Conservation (phyloP, 257 asterid species). For the Penstemon barbatus region DNA sequence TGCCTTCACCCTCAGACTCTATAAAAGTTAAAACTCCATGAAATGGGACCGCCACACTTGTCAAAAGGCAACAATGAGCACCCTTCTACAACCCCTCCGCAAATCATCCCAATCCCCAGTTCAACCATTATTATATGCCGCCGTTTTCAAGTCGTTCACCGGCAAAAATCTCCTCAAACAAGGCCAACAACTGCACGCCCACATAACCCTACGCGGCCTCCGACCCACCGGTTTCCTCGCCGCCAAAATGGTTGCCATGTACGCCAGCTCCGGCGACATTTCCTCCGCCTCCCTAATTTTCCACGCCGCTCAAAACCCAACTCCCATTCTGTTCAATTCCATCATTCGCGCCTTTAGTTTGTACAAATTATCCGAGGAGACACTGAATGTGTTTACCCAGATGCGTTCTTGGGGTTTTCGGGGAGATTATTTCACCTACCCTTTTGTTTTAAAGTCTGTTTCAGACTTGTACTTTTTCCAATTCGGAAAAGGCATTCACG, state of each 20-base stretch:
- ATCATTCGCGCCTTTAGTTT: slow-evolving; percentile 69
- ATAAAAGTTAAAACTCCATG: slow-evolving; percentile 24
- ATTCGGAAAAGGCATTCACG: slow-evolving; percentile 57
- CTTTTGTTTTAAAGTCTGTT: slow-evolving; percentile 74
- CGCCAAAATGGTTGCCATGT: slow-evolving; percentile 93
- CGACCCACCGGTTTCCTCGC: slow-evolving; percentile 51
- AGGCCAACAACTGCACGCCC: slow-evolving; percentile 80
- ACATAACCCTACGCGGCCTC: slow-evolving; percentile 53
- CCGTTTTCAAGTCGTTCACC: slow-evolving; percentile 63
- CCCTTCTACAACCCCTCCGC: slow-evolving; percentile 47
- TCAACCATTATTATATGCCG: slow-evolving; percentile 49
- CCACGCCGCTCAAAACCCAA: slow-evolving; percentile 35
- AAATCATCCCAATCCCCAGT: slow-evolving; percentile 27
- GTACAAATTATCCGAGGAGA: slow-evolving; percentile 38
- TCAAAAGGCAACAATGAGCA: slow-evolving; percentile 35
- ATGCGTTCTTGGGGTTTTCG: slow-evolving; percentile 54
- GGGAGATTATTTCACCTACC: slow-evolving; percentile 76
- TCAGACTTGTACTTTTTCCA: slow-evolving; percentile 37
- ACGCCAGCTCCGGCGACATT: slow-evolving; percentile 84
- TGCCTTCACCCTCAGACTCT: slow-evolving; percentile 9
- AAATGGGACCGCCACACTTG: slow-evolving; percentile 32
- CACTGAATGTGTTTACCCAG: slow-evolving; percentile 31
- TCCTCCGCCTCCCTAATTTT: slow-evolving; percentile 55
- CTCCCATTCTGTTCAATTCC: slow-evolving; percentile 64
- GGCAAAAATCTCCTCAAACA: slow-evolving; percentile 57